These are phyloP conservation scores for Pisolithus orientalis DNA, from an alignment of 768 basidiomycete species.

Conservation along the genomic window DNA sequence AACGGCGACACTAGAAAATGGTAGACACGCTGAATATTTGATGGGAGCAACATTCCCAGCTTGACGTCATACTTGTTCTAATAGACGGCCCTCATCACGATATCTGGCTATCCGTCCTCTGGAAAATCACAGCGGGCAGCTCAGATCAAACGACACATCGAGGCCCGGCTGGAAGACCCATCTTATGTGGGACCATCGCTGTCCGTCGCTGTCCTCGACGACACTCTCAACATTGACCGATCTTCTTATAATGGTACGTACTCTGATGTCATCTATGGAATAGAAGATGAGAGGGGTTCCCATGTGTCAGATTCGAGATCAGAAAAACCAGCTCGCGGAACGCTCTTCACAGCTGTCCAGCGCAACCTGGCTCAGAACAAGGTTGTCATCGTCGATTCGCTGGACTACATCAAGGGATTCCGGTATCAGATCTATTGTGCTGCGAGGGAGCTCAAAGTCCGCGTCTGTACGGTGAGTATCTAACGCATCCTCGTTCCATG, in stretches of 20 bases:
- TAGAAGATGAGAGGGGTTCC: neutral
- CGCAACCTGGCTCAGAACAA: constrained; percentile 65
- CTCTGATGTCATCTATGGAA: neutral
- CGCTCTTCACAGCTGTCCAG: constrained; percentile 78
- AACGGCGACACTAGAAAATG: neutral
- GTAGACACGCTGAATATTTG: neutral
- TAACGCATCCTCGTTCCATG: neutral
- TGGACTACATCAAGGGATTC: constrained; percentile 98
- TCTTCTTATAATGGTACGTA: constrained; percentile 69
- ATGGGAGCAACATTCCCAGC: too few relatives aligned
- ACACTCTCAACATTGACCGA: constrained; percentile 58
- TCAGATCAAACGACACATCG: constrained; percentile 57
- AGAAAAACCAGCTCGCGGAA: constrained; percentile 85
- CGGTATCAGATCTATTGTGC: constrained; percentile 98
- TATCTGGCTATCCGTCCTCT: constrained; percentile 82
- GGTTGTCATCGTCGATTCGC: constrained; percentile 82
- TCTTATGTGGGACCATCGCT: constrained; percentile 47
- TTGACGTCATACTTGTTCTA: neutral
- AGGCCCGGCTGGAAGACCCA: constrained; percentile 41
- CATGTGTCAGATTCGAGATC: constrained; percentile 53
- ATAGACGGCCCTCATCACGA: constrained; percentile 90
- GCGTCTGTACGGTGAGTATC: constrained; percentile 76
- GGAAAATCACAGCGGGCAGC: constrained; percentile 76
- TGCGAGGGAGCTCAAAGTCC: constrained; percentile 77
- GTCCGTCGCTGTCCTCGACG: constrained; percentile 54